Conservation (phyloP, 2,329 filamentous ascomycete species). For the Pyricularia pennisetigena region DNA sequence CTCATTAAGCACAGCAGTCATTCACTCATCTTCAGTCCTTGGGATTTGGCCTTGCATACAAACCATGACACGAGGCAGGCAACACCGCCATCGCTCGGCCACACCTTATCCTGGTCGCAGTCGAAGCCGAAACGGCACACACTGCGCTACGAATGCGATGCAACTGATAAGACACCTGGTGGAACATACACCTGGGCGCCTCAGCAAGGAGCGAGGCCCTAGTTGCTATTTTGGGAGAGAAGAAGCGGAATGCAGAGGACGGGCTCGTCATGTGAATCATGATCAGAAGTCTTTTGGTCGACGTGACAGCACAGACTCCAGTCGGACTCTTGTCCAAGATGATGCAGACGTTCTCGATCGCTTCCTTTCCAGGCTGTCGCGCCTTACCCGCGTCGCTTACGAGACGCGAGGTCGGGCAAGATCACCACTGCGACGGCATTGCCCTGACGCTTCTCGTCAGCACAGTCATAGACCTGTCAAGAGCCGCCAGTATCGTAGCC, state of each 20-base stretch:
- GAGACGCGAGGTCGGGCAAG: not conserved
- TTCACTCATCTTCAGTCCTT: not conserved
- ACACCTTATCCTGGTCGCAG: not conserved
- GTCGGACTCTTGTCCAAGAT: not conserved
- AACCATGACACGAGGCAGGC: not conserved
- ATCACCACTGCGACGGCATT: not conserved
- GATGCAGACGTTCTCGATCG: not conserved
- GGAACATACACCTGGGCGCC: not conserved
- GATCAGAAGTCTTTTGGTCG: not conserved
- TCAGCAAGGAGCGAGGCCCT: no score
- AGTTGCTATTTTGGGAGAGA: not conserved
- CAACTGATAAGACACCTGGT: not conserved
- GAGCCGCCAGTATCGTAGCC: not conserved
- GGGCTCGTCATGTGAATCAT: not conserved
- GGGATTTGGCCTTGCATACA: not conserved
- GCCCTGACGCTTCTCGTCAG: not conserved
- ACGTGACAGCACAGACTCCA: not conserved
- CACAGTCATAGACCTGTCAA: not conserved
- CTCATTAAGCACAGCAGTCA: not conserved
- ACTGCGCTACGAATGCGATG: not conserved
- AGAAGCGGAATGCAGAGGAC: not conserved
- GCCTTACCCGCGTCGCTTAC: not conserved
- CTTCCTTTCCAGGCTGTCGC: not conserved
- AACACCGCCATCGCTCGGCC: not conserved
- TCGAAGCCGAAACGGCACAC: not conserved